A percentile compares a stretch with the other conserved stretches of the same genome.
Evolutionary conservation across 2,329 filamentous ascomycete species (phyloP).

Genomic region (Harringtonia aguacate): DNA sequence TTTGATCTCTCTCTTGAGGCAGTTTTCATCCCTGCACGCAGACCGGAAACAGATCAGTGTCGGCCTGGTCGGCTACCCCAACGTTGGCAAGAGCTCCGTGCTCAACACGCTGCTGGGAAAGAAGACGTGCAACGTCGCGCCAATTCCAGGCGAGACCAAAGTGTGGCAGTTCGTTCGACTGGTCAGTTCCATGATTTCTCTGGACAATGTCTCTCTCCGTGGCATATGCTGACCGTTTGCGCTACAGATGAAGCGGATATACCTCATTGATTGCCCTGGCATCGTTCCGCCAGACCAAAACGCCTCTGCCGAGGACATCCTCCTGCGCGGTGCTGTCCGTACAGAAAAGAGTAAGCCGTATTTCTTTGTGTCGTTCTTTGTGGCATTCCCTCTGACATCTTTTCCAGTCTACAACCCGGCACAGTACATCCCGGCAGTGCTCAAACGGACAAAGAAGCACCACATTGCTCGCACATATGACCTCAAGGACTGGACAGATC

Average conservation of each 20-base stretch:
- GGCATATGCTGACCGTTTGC: not conserved
- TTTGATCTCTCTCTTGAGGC: conserved; percentile 79
- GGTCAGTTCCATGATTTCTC: conserved; percentile 21
- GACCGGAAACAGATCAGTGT: conserved; percentile 70
- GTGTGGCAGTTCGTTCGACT: conserved; percentile 28
- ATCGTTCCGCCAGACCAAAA: conserved; percentile 82
- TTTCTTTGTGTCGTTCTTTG: not conserved
- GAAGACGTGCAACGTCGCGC: conserved; percentile 86
- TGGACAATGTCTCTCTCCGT: too few species aligned
- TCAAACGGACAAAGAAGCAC: conserved; percentile 69
- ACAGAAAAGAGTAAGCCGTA: conserved; percentile 57
- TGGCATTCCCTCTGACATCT: not conserved
- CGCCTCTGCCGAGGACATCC: conserved; percentile 77
- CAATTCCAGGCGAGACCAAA: conserved; percentile 93
- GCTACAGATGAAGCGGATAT: conserved; percentile 58
- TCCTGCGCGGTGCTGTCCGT: conserved; percentile 82
- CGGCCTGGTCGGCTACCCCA: conserved; percentile 72
- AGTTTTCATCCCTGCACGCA: conserved; percentile 66
- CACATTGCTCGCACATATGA: conserved; percentile 93
- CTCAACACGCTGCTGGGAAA: conserved; percentile 92
- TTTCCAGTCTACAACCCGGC: conserved; percentile 72
- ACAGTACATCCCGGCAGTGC: conserved; percentile 81
- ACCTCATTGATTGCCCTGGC: conserved; percentile 93
- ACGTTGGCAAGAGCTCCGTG: conserved; percentile 91
- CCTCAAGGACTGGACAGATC: conserved; percentile 64